A percentile compares a stretch with the other conserved stretches of the same genome.
phyloP scores from a whole-genome alignment of 208 protist species.

The Hexamita inflata region DNA sequence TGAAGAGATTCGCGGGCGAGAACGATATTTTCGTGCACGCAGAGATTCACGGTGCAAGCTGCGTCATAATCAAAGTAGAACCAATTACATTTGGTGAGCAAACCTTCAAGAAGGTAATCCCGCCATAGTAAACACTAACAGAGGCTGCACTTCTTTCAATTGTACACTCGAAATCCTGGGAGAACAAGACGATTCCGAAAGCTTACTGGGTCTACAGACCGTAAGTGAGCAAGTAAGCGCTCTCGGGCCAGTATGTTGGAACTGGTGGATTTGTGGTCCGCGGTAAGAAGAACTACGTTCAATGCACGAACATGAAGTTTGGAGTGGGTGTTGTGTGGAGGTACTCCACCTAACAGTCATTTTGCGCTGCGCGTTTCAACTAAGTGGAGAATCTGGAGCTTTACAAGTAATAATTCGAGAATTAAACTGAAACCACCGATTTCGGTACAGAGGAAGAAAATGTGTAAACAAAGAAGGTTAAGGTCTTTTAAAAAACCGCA shows the following conservation, averaged over 20 bases:
- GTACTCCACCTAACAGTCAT: too few relatives aligned
- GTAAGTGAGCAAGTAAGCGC: conserved; percentile 68
- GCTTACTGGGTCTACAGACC: conserved; percentile 80
- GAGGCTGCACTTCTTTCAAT: conserved; percentile 73
- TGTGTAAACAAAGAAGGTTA: conserved; percentile 2
- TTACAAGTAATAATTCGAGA: too few relatives aligned
- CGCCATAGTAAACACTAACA: conserved; percentile 56
- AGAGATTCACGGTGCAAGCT: conserved; percentile 71
- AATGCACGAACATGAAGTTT: conserved; percentile 48
- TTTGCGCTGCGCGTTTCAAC: too few relatives aligned
- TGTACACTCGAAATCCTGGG: conserved; percentile 70
- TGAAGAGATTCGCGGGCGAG: conserved; percentile 48
- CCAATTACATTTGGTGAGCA: neutral
- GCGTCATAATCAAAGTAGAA: conserved; percentile 69
- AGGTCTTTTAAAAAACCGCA: neutral
- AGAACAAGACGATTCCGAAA: conserved; percentile 64
- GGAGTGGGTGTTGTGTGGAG: conserved; percentile 36
- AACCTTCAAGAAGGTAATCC: neutral
- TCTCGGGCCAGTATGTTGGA: conserved; percentile 63
- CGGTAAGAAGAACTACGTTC: conserved; percentile 68
- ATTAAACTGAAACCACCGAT: too few relatives aligned
- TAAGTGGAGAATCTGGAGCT: too few relatives aligned
- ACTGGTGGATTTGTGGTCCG: conserved; percentile 68
- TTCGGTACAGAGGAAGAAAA: too few relatives aligned
- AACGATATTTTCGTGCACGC: conserved; percentile 84